phyloP scores from a whole-genome alignment of 352 stramenopile genomes.

The Aphanomyces stellatus region DNA sequence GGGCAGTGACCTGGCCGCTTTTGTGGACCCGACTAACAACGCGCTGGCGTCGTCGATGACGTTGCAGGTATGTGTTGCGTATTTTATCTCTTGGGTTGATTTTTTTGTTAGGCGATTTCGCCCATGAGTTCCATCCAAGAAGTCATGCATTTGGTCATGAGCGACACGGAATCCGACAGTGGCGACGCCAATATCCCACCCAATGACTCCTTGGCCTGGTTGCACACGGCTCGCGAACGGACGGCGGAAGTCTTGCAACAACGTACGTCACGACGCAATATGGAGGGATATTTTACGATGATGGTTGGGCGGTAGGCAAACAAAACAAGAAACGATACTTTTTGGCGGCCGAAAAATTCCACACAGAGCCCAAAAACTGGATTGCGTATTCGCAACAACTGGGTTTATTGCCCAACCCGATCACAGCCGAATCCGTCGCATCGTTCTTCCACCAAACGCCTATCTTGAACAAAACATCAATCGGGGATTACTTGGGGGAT shows the following conservation, averaged over 20 bases:
- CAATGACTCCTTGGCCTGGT: constrained; percentile 61
- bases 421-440: constrained; percentile 84
- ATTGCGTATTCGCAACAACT: constrained; percentile 85
- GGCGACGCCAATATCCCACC: constrained; percentile 37
- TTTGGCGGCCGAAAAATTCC: constrained; percentile 91
- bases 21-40: neutral
- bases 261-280: constrained; percentile 36
- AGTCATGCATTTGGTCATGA: constrained; percentile 78
- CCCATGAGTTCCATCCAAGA: constrained; percentile 74
- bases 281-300: neutral
- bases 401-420: constrained; percentile 65
- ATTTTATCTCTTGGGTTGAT: neutral
- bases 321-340: constrained; percentile 86
- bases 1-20: neutral
- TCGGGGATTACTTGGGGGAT: constrained; percentile 96
- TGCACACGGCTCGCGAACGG: constrained; percentile 74
- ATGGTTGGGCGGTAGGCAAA: constrained; percentile 29
- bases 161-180: constrained; percentile 62
- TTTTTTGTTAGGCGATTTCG: constrained; percentile 48
- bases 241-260: constrained; percentile 86
- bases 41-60: neutral
- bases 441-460: constrained; percentile 91
- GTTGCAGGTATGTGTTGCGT: neutral
- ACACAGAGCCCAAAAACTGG: constrained; percentile 90
- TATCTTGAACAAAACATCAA: constrained; percentile 87